These are phyloP conservation scores for Emericellopsis terricola DNA, from an alignment of 495 filamentous ascomycete species.

Conservation along the genomic window DNA sequence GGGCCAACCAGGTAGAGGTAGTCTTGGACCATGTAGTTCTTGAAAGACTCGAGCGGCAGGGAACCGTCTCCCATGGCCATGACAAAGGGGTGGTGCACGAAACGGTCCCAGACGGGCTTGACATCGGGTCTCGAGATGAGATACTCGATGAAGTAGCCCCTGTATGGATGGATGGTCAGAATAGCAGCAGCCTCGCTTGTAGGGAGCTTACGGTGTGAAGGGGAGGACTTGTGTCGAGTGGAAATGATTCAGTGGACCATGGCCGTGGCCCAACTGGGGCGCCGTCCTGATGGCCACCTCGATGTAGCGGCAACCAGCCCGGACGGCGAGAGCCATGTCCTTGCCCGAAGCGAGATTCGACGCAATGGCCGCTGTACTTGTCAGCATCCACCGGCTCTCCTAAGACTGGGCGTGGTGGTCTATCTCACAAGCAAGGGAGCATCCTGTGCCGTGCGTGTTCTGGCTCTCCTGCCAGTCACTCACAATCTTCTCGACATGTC, in stretches of 20 bases:
- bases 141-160: slow-evolving; percentile 72
- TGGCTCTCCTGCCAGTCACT: slow-evolving; percentile 47
- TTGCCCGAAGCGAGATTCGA: slow-evolving; percentile 56
- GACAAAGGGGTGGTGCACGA: slow-evolving; percentile 69
- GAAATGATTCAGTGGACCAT: slow-evolving; percentile 86
- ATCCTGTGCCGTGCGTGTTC: slow-evolving; percentile 92
- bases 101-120: slow-evolving; percentile 45
- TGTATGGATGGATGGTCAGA: slow-evolving; percentile 14
- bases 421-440: slow-evolving; percentile 73
- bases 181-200: no score
- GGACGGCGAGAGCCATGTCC: slow-evolving; percentile 43
- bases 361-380: slow-evolving; percentile 57
- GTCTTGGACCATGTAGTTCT: slow-evolving; percentile 74
- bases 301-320: slow-evolving; percentile 57
- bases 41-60: slow-evolving; percentile 55
- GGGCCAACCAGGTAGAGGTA: slow-evolving; percentile 65
- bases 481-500: slow-evolving; percentile 37
- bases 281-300: slow-evolving; percentile 71
- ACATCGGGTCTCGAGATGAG: slow-evolving; percentile 61
- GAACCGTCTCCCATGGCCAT: slow-evolving; percentile 53
- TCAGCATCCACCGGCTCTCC: neutral
- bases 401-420: neutral
- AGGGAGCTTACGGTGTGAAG: slow-evolving; percentile 53
- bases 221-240: slow-evolving; percentile 67
- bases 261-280: slow-evolving; percentile 54